Conservation (phyloP, 768 basidiomycete species). For the Leccinum uliginosum region DNA sequence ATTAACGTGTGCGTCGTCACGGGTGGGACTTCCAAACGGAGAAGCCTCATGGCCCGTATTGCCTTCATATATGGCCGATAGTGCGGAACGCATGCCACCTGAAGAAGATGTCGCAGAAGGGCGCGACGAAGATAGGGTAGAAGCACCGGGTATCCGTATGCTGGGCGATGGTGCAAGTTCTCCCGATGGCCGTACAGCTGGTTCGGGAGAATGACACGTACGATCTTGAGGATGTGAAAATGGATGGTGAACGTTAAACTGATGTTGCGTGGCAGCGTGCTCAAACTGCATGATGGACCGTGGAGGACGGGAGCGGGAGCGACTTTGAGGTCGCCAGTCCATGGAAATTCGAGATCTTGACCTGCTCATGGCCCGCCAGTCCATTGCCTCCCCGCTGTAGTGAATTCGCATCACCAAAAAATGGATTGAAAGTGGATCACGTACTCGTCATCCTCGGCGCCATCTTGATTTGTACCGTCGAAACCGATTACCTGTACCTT, state of each 20-base stretch:
- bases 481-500: constrained; percentile 79
- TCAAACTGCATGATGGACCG: constrained; percentile 48
- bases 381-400: constrained; percentile 64
- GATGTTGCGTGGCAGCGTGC: constrained; percentile 32
- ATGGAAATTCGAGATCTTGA: constrained; percentile 87
- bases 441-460: constrained; percentile 70
- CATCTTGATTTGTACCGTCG: constrained; percentile 70
- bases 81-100: constrained; percentile 36
- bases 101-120: constrained; percentile 44
- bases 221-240: constrained; percentile 36
- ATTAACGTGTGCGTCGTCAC: constrained; percentile 26
- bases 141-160: constrained; percentile 39
- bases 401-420: constrained; percentile 23
- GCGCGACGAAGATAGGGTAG: constrained; percentile 42
- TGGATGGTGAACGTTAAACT: constrained; percentile 42
- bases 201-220: constrained; percentile 27
- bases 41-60: constrained; percentile 32
- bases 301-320: constrained; percentile 74
- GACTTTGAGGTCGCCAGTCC: constrained; percentile 83
- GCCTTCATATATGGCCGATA: constrained; percentile 47
- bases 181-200: constrained; percentile 18
- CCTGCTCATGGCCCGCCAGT: constrained; percentile 89
- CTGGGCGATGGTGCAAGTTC: constrained; percentile 25
- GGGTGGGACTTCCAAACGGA: constrained; percentile 36
- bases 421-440: constrained; percentile 32